Evolutionary conservation across 2,329 filamentous ascomycete species (phyloP).

Genomic region (Diaporthe sp.): DNA sequence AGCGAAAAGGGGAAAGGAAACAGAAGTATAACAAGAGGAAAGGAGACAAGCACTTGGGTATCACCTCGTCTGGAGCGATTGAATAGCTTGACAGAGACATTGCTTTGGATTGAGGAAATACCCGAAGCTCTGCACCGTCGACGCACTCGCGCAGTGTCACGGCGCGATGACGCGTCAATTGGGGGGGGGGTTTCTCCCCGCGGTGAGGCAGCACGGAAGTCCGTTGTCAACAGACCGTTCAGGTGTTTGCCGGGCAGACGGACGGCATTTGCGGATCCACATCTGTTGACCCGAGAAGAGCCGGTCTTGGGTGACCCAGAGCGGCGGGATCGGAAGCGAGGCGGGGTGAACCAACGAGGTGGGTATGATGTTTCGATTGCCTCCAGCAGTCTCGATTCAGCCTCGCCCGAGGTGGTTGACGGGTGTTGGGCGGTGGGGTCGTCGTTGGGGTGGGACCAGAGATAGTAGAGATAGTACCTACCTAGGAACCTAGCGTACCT

Average conservation of each 20-base stretch:
- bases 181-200: neutral
- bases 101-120: neutral
- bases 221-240: neutral
- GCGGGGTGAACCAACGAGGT: slow-evolving; percentile 15
- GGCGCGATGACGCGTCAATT: neutral
- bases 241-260: too few relatives aligned
- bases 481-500: neutral
- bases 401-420: neutral
- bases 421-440: neutral
- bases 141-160: neutral
- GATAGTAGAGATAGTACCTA: neutral
- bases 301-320: slow-evolving; percentile 8
- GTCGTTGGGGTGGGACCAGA: neutral
- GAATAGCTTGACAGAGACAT: neutral
- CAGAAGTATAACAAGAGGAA: neutral
- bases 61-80: neutral
- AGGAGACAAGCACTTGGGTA: too few relatives aligned
- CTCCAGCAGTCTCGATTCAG: slow-evolving; percentile 11
- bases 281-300: slow-evolving; percentile 9
- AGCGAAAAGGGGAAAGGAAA: neutral
- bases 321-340: slow-evolving; percentile 19
- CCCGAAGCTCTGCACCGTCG: neutral
- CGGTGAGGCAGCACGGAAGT: neutral
- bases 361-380: neutral
- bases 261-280: too few relatives aligned